Conservation (phyloP, 1,284 basidiomycete species). For the Prillingera fragicola region DNA sequence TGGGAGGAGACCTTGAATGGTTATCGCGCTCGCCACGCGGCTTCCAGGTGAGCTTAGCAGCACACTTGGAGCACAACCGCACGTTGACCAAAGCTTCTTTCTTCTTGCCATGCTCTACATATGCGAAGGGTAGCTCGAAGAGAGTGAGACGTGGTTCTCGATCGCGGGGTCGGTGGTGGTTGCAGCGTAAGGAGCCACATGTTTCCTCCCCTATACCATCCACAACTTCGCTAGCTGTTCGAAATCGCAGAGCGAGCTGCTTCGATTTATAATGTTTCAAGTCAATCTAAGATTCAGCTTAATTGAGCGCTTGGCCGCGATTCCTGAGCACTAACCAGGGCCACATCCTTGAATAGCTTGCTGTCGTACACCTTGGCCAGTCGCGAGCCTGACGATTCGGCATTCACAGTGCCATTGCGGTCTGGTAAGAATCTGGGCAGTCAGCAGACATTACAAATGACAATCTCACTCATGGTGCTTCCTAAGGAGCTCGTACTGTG, state of each 20-base stretch:
- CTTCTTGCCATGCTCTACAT: conserved; percentile 65
- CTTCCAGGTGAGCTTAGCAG: conserved; percentile 80
- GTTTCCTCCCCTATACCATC: conserved; percentile 74
- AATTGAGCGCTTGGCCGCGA: not conserved
- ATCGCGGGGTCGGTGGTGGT: conserved; percentile 53
- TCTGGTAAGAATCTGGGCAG: conserved; percentile 71
- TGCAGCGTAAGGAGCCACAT: conserved; percentile 80
- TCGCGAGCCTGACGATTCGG: conserved; percentile 64
- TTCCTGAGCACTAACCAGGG: conserved; percentile 51
- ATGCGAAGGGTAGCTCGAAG: conserved; percentile 81
- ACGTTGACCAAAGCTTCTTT: conserved; percentile 84
- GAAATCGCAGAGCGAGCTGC: conserved; percentile 86
- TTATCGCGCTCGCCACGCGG: no score
- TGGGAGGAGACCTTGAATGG: no score
- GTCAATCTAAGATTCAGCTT: conserved; percentile 59
- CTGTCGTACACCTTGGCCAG: conserved; percentile 81
- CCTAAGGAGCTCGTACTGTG: conserved; percentile 51
- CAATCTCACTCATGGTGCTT: conserved; percentile 47
- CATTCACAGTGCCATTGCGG: conserved; percentile 51
- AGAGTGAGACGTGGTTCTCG: conserved; percentile 27
- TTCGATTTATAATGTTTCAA: conserved; percentile 90
- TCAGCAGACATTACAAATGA: not conserved
- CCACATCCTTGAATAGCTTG: conserved; percentile 81
- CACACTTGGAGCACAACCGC: conserved; percentile 69
- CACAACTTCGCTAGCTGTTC: conserved; percentile 81